Conservation (phyloP, 2,329 filamentous ascomycete species). For the Aspergillus novofumigatus region DNA sequence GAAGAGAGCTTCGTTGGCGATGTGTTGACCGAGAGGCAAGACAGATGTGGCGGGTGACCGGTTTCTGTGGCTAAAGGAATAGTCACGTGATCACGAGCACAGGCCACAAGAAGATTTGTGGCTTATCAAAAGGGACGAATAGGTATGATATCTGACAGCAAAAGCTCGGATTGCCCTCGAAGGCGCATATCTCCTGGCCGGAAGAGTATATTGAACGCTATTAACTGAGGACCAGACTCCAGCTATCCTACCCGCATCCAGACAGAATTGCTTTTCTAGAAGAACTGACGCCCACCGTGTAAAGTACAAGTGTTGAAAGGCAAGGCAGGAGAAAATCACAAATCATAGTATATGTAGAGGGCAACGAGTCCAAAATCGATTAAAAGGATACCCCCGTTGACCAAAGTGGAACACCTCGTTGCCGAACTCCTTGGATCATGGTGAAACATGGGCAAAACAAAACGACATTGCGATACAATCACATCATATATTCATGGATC, state of each 20-base stretch:
- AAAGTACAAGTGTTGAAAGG: slow-evolving; percentile 17
- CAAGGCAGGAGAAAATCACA: slow-evolving; percentile 6
- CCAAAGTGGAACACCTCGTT: background rate
- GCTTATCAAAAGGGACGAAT: too few species aligned
- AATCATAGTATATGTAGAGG: slow-evolving; percentile 1
- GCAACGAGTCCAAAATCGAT: background rate
- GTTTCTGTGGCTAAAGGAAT: background rate
- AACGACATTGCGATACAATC: slow-evolving; percentile 8
- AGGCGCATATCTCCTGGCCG: background rate
- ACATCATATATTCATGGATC: slow-evolving; percentile 55
- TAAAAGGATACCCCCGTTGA: background rate
- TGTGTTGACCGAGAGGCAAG: background rate
- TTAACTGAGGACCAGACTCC: slow-evolving; percentile 21
- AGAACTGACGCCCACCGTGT: slow-evolving; percentile 16
- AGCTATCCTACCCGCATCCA: slow-evolving; percentile 19
- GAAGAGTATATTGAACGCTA: slow-evolving; percentile 5
- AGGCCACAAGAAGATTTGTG: background rate
- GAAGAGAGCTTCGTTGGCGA: background rate
- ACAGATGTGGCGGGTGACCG: background rate
- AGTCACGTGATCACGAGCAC: background rate
- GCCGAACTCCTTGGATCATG: background rate
- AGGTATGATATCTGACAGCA: background rate
- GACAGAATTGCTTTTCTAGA: slow-evolving; percentile 20
- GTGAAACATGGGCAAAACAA: background rate
- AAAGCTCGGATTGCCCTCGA: background rate